phyloP scores from a whole-genome alignment of 2,329 filamentous ascomycete genomes.

The Monilinia fructigena region DNA sequence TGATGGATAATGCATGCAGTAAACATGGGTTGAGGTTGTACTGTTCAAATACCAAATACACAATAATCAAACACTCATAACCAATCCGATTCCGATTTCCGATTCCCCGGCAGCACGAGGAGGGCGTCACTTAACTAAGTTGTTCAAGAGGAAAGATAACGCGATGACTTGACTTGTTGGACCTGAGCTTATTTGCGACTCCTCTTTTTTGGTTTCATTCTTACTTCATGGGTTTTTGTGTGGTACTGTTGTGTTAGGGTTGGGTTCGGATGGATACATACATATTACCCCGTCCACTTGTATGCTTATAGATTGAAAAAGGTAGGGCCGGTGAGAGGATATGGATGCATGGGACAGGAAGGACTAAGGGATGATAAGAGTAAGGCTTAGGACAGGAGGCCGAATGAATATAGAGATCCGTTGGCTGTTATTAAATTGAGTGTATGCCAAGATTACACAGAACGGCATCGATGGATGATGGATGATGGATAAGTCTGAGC shows the following conservation, averaged over 20 bases:
- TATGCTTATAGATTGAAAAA: too few species aligned
- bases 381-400: neutral
- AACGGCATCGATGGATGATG: neutral
- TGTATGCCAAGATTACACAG: constrained; percentile 1
- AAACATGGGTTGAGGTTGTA: neutral
- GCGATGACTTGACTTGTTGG: neutral
- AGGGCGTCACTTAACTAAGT: neutral
- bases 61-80: neutral
- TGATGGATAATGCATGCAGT: neutral
- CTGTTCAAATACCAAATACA: too few species aligned
- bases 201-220: neutral
- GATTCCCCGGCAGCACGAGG: constrained; percentile 7
- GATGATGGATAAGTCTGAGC: neutral
- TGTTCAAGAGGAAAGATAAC: neutral
- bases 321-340: neutral
- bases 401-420: neutral
- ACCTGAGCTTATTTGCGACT: neutral
- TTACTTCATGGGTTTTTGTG: neutral
- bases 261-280: neutral
- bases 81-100: constrained; percentile 3
- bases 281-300: neutral
- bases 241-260: neutral
- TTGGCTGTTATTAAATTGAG: neutral
- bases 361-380: neutral
- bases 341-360: neutral